Evolutionary conservation across 164 flowering plant species (phyloP), one percentile per base, ranked within the genome.

Genomic region (Vitis rupestris): DNA sequence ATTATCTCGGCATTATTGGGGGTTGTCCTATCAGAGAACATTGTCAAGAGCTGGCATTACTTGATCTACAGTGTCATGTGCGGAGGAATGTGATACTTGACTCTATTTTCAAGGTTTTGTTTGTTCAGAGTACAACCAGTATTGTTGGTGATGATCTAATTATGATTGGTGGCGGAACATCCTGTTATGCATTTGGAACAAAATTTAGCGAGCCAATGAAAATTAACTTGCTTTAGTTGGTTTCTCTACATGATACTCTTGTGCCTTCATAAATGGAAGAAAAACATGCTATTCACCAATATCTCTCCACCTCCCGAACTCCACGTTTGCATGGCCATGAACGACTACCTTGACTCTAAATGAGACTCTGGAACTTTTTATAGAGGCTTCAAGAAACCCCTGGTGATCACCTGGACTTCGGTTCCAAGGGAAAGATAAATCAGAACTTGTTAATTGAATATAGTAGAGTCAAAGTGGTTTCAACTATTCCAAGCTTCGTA

Each of bases 101-200:
- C n/a, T 84, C 88, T 57, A 66, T 74, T 29, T 75, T 81, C 44
- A 80, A 82, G 67, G 78, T 85, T 59, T 78, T 95, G 62, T 82
- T 95, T 80, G 92, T 95, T 68, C 96, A 97, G 14, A 80, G 87
- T 76, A 88, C 97, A 16, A 81, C 81, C 17, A 86, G 66, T 77
- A 80, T 93, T 72, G 74, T 90, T 61, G 87, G 84, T 70, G 86
- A 90, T 85, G 82, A 88, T 77, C 84, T 95, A 72, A 66, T 93
- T 66, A 61, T 95, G 62, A 68, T 91, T 67, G 98, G 99, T 78
- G 98, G 98, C 65, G 98, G 98, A 37, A 94, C 97, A 61, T 74
- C 99, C 54, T 91, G 97, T 81, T 95, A 90, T 84, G 99, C 99
- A 61, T 95, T 95, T 84, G 99, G 99, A 59, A 86, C 99, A 52